A percentile compares a stretch with the other conserved stretches of the same genome.
Evolutionary conservation across 805 yeast genomes (phyloP).

Genomic region (Isabelozyma rhagii): DNA sequence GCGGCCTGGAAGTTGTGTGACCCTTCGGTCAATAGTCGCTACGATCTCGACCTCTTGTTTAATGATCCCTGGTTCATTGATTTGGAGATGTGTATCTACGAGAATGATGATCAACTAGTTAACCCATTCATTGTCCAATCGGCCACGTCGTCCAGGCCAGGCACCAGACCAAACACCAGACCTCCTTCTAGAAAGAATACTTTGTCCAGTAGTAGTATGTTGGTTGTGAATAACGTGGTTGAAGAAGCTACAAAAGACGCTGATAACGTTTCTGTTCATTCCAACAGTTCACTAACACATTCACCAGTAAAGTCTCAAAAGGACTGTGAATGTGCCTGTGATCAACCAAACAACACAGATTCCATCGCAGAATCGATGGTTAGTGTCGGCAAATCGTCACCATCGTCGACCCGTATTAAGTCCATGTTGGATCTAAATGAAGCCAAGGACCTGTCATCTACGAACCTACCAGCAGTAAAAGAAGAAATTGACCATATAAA

Average conservation of each 20-base stretch:
- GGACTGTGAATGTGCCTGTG: not conserved
- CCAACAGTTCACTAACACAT: slow-evolving; percentile 21
- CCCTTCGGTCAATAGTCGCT: slow-evolving; percentile 54
- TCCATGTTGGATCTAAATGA: slow-evolving; percentile 28
- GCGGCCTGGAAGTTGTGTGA: slow-evolving; percentile 74
- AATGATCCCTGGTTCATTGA: slow-evolving; percentile 61
- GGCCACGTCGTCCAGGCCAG: not conserved
- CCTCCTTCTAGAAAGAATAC: slow-evolving; percentile 34
- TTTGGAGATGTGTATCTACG: slow-evolving; percentile 60
- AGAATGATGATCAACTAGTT: slow-evolving; percentile 39
- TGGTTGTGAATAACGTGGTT: slow-evolving; percentile 1
- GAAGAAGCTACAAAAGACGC: not conserved
- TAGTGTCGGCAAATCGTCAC: not conserved
- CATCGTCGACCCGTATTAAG: slow-evolving; percentile 10
- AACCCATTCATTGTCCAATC: slow-evolving; percentile 25
- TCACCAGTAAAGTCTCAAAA: slow-evolving; percentile 10
- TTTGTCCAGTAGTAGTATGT: slow-evolving; percentile 4
- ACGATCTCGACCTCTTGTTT: slow-evolving; percentile 51
- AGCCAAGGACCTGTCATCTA: not conserved
- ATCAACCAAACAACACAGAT: not conserved
- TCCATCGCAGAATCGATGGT: slow-evolving; percentile 1
- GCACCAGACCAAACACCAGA: slow-evolving; percentile 19
- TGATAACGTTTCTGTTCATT: slow-evolving; percentile 18
- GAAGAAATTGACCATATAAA: slow-evolving; percentile 1
- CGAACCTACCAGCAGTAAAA: slow-evolving; percentile 7